Evolutionary conservation across 345 rosid species (phyloP).

Genomic region (Turnera subulata): DNA sequence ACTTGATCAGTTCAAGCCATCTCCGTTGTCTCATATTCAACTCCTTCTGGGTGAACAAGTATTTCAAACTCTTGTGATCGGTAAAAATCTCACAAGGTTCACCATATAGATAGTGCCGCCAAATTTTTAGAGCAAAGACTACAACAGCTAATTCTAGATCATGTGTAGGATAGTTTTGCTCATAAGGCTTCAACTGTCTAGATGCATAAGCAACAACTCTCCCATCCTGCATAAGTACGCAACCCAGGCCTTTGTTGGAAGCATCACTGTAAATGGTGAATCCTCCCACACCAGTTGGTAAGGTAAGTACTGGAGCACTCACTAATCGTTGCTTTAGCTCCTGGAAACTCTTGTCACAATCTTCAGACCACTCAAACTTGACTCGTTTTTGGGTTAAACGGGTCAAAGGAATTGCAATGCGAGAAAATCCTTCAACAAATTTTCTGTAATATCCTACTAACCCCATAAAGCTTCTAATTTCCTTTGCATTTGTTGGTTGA

Average conservation of each 20-base stretch:
- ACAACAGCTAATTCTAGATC: neutral
- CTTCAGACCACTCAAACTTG: neutral
- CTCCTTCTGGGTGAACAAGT: neutral
- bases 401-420: neutral
- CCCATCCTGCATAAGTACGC: neutral
- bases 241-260: neutral
- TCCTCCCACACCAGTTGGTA: neutral
- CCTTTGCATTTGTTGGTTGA: neutral
- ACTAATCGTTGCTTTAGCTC: neutral
- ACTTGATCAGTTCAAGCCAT: neutral
- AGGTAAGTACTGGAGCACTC: neutral
- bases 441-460: neutral
- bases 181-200: neutral
- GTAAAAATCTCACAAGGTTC: neutral
- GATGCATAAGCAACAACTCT: neutral
- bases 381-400: neutral
- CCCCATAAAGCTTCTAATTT: neutral
- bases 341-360: neutral
- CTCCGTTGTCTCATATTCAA: neutral
- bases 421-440: neutral
- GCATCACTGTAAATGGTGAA: neutral
- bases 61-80: neutral
- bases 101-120: neutral
- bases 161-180: neutral
- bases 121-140: neutral